Base-by-base conservation (phyloP, 2,329 filamentous ascomycete species). In the Colletotrichum neosansevieriae region DNA sequence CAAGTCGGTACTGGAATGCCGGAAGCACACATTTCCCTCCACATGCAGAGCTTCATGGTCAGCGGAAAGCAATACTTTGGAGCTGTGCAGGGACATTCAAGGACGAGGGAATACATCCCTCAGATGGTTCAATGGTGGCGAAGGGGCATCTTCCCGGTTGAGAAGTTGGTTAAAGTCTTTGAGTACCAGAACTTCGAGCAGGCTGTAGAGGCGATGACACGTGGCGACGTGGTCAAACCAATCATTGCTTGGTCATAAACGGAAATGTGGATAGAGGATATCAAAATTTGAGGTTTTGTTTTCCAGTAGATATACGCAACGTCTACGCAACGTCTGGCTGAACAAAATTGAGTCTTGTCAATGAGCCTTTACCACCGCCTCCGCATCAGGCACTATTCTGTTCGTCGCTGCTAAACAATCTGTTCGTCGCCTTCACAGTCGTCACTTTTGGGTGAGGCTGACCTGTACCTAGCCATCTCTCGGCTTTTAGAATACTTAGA, bases 1-100 rank as follows among this genome's bases (percentile, higher is more conserved):
- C 82, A 86, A 70, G 82, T 87, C 17, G 85, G 85, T 0, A 81
- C 81, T 0, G 79, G 84, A 5, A 79, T 81, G 45, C 78, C 81
- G 2, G 80, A 82, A 2, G 76, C 79, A 6, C 77, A 78, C n/a
- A 64, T 86, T 19, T 75, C 75, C 3, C 69, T 87, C 3, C 78
- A 80, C 7, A 77, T 83, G 45, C 80, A 82, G 17, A 74, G 76
- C 13, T 82, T 85, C 65, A 82, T 87, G 80, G 76, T 78, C 10
- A 75, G 75, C 12, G 85, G 83, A 0, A 85, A 84, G 69, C 79
- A 79, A 40, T 84, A 83, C 45, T 81, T 84, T 3, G 84, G 84
- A 0, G 83, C 83, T 15, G 56, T 69, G 4, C 66, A 69, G 19
- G 66, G 66, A 1, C 66, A 69, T 7, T 40, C 38, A 5, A 79